Evolutionary conservation across 345 rosid species (phyloP).

Genomic region (Carallia brachiata): DNA sequence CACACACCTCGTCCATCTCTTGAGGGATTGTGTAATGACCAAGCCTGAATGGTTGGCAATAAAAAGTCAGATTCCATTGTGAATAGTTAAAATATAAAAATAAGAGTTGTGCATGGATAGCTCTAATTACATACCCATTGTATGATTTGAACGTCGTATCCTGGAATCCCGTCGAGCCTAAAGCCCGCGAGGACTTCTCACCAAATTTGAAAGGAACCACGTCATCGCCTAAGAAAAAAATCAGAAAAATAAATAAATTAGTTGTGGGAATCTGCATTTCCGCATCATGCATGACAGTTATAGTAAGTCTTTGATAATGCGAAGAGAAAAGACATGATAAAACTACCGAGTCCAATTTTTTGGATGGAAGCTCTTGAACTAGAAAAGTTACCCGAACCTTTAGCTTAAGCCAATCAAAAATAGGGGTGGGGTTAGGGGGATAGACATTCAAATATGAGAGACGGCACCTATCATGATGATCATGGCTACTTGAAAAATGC

Average conservation of each 20-base stretch:
- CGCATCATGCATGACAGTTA: neutral
- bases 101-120: neutral
- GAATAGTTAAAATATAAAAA: neutral
- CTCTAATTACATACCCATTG: conserved; percentile 46
- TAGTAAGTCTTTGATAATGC: neutral
- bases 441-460: no score
- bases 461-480: no score
- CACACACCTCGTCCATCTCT: conserved; percentile 81
- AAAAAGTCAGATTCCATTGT: neutral
- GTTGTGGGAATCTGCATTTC: neutral
- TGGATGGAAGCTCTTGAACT: no score
- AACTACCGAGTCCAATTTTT: no score
- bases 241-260: neutral
- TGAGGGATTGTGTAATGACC: conserved; percentile 90
- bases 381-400: no score
- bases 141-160: conserved; percentile 71
- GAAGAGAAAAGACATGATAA: no score
- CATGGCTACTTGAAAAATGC: no score
- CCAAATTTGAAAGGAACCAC: conserved; percentile 86
- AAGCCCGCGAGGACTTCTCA: conserved; percentile 68
- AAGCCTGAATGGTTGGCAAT: conserved; percentile 42
- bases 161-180: conserved; percentile 63
- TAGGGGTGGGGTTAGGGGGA: no score
- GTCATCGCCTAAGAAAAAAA: conserved; percentile 64
- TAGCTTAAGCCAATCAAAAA: no score